Evolutionary conservation across 331 rosid species (phyloP).

Genomic region (Cydonia oblonga): DNA sequence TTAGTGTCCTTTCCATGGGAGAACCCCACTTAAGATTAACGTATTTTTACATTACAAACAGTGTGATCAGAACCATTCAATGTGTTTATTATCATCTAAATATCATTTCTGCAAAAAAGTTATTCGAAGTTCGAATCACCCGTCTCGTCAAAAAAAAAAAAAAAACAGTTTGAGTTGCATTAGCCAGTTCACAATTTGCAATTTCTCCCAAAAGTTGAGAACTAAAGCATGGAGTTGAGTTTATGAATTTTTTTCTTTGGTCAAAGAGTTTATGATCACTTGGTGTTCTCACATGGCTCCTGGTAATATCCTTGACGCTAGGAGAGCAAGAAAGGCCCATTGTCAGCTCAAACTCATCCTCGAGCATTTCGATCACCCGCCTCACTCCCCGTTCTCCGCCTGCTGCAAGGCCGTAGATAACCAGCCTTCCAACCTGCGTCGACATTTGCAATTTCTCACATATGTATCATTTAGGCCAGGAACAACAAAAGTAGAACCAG

Average conservation of each 20-base stretch:
- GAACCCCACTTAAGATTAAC: too few relatives aligned
- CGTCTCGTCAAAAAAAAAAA: too few relatives aligned
- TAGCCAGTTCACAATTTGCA: not conserved
- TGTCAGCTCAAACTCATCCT: constrained; percentile 41
- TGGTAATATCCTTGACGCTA: constrained; percentile 25
- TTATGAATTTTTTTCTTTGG: too few relatives aligned
- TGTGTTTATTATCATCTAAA: too few relatives aligned
- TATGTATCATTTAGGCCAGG: too few relatives aligned
- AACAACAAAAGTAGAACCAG: not conserved
- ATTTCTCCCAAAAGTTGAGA: not conserved
- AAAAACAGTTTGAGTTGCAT: not conserved
- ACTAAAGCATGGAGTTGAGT: constrained; percentile 29
- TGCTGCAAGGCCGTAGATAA: constrained; percentile 33
- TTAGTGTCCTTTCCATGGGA: too few relatives aligned
- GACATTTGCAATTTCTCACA: too few relatives aligned
- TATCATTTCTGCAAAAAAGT: too few relatives aligned
- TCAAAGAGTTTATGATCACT: not conserved
- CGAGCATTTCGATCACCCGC: constrained; percentile 31
- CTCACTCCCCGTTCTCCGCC: constrained; percentile 37
- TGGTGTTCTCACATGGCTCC: constrained; percentile 32
- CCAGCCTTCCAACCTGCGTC: constrained; percentile 38
- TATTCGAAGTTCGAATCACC: too few relatives aligned
- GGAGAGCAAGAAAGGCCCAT: constrained; percentile 41
- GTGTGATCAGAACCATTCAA: too few relatives aligned
- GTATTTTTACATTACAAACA: too few relatives aligned